phyloP scores from a whole-genome alignment of 352 stramenopile genomes.

The Lagenidium sp. region DNA sequence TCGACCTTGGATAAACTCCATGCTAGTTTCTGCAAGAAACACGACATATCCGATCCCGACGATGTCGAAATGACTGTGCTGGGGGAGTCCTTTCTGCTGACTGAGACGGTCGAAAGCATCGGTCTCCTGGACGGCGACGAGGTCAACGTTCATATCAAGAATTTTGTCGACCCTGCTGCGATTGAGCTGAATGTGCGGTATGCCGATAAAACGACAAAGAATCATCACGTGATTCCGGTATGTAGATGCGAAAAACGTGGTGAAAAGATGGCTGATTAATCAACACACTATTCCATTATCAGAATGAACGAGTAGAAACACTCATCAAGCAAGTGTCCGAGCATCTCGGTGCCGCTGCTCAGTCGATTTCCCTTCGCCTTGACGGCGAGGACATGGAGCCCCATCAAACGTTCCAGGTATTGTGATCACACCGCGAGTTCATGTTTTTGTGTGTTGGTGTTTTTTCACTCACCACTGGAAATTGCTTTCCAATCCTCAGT shows the following conservation, averaged over 20 bases:
- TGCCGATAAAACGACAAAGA: conserved; percentile 19
- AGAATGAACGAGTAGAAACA: conserved; percentile 34
- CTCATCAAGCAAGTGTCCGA: conserved; percentile 24
- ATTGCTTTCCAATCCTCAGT: conserved; percentile 14
- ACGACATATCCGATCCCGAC: conserved; percentile 29
- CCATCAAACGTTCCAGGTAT: conserved; percentile 35
- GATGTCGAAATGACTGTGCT: conserved; percentile 46
- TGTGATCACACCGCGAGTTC: too few relatives aligned
- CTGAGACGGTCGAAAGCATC: conserved; percentile 36
- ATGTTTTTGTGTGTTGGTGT: too few relatives aligned
- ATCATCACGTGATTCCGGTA: conserved; percentile 32
- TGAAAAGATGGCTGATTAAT: neutral
- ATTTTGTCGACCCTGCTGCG: conserved; percentile 18
- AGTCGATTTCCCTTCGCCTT: conserved; percentile 28
- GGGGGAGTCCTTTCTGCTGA: conserved; percentile 27
- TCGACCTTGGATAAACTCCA: conserved; percentile 52
- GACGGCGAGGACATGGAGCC: conserved; percentile 42
- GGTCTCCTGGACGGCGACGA: conserved; percentile 48
- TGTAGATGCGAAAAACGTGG: conserved; percentile 1
- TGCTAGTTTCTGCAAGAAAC: conserved; percentile 49
- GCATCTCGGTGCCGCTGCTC: conserved; percentile 14
- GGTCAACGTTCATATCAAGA: conserved; percentile 43
- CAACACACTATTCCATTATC: neutral
- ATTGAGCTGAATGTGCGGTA: conserved; percentile 42
- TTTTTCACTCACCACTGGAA: neutral